Evolutionary conservation across 371 early-diverging fungal species (phyloP).

Genomic region (Choanephora cucurbitarum): DNA sequence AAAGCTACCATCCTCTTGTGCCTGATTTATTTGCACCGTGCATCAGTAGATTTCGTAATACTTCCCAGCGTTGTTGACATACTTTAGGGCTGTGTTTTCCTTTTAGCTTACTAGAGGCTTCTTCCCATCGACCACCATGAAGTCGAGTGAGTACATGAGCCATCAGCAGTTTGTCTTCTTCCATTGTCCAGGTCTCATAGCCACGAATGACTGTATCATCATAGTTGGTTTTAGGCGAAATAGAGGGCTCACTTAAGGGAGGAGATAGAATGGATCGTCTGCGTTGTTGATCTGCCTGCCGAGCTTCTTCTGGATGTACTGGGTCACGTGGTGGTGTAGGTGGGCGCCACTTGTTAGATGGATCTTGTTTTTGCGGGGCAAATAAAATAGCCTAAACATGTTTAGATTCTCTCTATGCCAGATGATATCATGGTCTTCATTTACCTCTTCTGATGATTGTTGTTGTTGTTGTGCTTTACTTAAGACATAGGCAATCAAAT

Average conservation of each 20-base stretch:
- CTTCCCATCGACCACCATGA: conserved; percentile 27
- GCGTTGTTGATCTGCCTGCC: background rate
- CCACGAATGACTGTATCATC: conserved; percentile 35
- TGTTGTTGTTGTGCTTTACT: conserved; percentile 22
- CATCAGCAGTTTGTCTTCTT: conserved; percentile 31
- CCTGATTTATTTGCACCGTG: conserved; percentile 27
- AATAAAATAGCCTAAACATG: background rate
- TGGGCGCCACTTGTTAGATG: conserved; percentile 20
- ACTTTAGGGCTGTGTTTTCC: conserved; percentile 19
- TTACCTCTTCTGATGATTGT: background rate
- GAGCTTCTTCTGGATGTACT: background rate
- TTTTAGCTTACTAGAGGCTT: conserved; percentile 21
- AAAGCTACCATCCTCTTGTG: conserved; percentile 20
- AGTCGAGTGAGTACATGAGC: conserved; percentile 28
- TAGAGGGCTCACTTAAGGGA: conserved; percentile 12
- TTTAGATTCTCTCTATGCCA: too few species aligned
- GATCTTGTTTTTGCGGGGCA: conserved; percentile 1
- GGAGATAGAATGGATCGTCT: conserved; percentile 21
- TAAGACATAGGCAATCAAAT: conserved; percentile 29
- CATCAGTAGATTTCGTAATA: conserved; percentile 21
- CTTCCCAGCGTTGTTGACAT: conserved; percentile 27
- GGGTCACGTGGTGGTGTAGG: conserved; percentile 34
- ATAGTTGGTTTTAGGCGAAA: conserved; percentile 17
- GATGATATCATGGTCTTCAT: too few species aligned
- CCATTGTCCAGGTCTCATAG: conserved; percentile 30